Conservation (phyloP, 2,329 filamentous ascomycete species). For the Fusarium miscanthi region DNA sequence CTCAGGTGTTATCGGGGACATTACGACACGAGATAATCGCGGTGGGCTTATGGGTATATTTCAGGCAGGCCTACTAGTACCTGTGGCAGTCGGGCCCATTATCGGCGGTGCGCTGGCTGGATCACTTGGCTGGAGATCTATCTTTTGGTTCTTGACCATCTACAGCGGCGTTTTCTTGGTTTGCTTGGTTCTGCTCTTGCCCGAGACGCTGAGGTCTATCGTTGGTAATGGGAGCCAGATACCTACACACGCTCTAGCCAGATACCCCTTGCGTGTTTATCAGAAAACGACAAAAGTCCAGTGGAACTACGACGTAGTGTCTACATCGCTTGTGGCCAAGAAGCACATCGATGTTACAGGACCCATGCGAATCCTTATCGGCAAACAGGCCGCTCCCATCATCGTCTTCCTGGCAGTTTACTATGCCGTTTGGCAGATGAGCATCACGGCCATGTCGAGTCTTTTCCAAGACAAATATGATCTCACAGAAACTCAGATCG, state of each 20-base stretch:
- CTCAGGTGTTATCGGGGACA: slow-evolving; percentile 50
- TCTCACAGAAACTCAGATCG: slow-evolving; percentile 57
- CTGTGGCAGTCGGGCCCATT: slow-evolving; percentile 56
- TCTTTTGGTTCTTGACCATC: slow-evolving; percentile 38
- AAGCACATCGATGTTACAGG: slow-evolving; percentile 58
- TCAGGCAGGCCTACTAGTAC: slow-evolving; percentile 48
- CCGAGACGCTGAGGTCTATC: slow-evolving; percentile 27
- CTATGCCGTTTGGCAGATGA: slow-evolving; percentile 67
- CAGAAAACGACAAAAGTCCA: slow-evolving; percentile 46
- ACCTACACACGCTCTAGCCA: slow-evolving; percentile 45
- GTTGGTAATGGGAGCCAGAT: slow-evolving; percentile 54
- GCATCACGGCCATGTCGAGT: slow-evolving; percentile 63
- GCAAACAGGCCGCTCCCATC: slow-evolving; percentile 56
- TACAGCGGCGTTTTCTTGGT: slow-evolving; percentile 21
- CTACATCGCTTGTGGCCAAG: neutral
- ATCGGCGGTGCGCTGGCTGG: slow-evolving; percentile 55
- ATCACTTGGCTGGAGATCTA: slow-evolving; percentile 32
- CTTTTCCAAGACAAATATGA: slow-evolving; percentile 59
- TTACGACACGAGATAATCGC: slow-evolving; percentile 44
- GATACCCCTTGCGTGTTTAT: slow-evolving; percentile 50
- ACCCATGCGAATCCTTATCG: slow-evolving; percentile 59
- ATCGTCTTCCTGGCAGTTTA: slow-evolving; percentile 61
- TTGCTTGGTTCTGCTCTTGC: neutral
- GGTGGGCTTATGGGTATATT: slow-evolving; percentile 47
- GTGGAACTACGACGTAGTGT: slow-evolving; percentile 1